A percentile compares a stretch with the other conserved stretches of the same genome.
Evolutionary conservation across 208 protist genomes (phyloP).

Genomic region (Trypanosoma congolense): DNA sequence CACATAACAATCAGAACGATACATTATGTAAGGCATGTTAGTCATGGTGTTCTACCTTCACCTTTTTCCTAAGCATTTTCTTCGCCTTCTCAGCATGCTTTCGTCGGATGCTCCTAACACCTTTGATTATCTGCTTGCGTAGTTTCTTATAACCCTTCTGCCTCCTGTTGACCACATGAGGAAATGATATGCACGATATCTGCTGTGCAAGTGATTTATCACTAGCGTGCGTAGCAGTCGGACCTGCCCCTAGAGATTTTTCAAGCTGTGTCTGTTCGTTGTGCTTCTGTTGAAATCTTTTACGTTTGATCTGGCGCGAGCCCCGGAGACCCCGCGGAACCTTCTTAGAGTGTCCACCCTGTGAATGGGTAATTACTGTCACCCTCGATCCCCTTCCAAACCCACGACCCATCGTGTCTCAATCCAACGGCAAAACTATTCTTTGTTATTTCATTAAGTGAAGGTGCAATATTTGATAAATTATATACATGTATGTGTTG

Average conservation of each 20-base stretch:
- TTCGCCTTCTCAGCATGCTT: constrained; percentile 42
- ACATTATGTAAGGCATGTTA: no score
- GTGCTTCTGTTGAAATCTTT: constrained; percentile 36
- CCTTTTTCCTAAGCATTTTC: constrained; percentile 10
- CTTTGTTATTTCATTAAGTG: no score
- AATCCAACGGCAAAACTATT: no score
- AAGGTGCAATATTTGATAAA: no score
- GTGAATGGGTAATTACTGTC: constrained; percentile 79
- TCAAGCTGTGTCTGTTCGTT: constrained; percentile 54
- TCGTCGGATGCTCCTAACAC: constrained; percentile 61
- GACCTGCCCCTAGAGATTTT: constrained; percentile 54
- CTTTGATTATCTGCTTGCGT: constrained; percentile 66
- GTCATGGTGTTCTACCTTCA: no score
- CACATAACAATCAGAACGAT: no score
- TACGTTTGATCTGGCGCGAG: constrained; percentile 58
- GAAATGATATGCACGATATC: constrained; percentile 71
- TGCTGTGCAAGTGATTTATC: constrained; percentile 66
- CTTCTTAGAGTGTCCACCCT: constrained; percentile 59
- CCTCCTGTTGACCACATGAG: constrained; percentile 68
- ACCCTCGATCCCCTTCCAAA: constrained; percentile 85
- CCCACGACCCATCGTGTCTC: constrained; percentile 76
- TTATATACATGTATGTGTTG: no score
- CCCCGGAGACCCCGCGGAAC: constrained; percentile 71
- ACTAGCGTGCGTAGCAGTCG: constrained; percentile 20
- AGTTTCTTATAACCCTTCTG: constrained; percentile 69